Evolutionary conservation across 164 flowering plant species (phyloP), one percentile per base, ranked within the genome.

Genomic region (Taxillus chinensis): DNA sequence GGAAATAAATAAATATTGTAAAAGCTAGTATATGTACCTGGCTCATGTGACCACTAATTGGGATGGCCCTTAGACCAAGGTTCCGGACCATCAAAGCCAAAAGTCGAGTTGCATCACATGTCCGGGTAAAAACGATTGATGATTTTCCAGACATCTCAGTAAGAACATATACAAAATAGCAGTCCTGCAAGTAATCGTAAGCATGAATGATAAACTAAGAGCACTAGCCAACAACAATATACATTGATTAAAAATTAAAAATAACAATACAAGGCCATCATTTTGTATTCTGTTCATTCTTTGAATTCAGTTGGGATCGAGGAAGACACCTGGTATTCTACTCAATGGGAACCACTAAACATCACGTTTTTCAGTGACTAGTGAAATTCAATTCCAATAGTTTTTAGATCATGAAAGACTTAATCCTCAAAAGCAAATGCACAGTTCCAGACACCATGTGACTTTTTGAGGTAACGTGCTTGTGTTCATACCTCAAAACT

Each of bases 51-150:
- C 98, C 98, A 75, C 85, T 88, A 45, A 93, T 86, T 0, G 97
- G 92, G 46, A 88, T 86, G 49, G 96, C 92, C 60, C 80, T 77
- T 9, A 88, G 71, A 51, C 92, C 90, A 82, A 93, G 92, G 63
- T 86, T 90, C 17, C 95, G 84, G 51, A 93, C 85, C 67, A 86
- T 59, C 76, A 85, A 74, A 53, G 92, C 78, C 68, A 93, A 69
- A 55, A 88, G 73, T 38, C 78, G 70, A 43, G 99, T 90, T 39
- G 91, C 65, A 45, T 93, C 95, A 67, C 97, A 84, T 13, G 92
- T 90, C 39, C 96, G 86, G 57, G 96, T 90, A 65, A 93, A 93
- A 64, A 93, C 92, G 92, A 90, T 93, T 12, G 95, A 66, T 61
- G 86, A 83, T 56, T 77, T 77, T 58, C 75, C 81, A 63, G 88